These are phyloP conservation scores for Echites panduratus DNA, from an alignment of 257 asterid genomes.

Conservation along the genomic window DNA sequence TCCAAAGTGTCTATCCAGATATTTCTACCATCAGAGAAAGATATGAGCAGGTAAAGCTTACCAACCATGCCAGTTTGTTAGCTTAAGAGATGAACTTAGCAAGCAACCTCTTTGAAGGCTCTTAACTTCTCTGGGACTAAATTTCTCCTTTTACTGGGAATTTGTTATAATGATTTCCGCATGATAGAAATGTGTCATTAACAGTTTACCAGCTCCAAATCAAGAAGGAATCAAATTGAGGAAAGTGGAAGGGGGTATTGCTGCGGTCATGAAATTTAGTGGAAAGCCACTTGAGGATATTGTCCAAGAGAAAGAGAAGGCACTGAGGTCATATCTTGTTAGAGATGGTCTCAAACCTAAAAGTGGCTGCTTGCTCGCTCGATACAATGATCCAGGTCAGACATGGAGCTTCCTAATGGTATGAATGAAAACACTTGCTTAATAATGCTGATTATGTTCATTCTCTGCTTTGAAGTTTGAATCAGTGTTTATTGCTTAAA, in stretches of 20 bases:
- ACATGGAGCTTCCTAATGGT: constrained; percentile 76
- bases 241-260: constrained; percentile 71
- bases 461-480: too few relatives aligned
- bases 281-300: constrained; percentile 69
- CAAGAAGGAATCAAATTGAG: constrained; percentile 54
- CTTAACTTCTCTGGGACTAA: background rate
- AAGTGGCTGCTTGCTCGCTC: constrained; percentile 68
- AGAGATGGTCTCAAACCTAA: constrained; percentile 54
- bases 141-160: background rate
- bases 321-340: constrained; percentile 36
- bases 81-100: background rate
- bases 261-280: constrained; percentile 77
- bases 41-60: constrained; percentile 52
- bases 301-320: constrained; percentile 58
- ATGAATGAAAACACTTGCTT: constrained; percentile 6
- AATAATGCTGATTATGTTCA: background rate
- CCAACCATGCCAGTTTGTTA: background rate
- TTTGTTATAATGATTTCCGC: constrained; percentile 5
- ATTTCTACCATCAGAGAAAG: constrained; percentile 74
- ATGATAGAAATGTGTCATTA: constrained; percentile 5
- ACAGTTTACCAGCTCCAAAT: constrained; percentile 76
- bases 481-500: background rate
- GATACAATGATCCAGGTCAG: constrained; percentile 86
- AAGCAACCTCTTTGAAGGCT: background rate
- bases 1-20: constrained; percentile 72